These are phyloP conservation scores for Flammula alnicola DNA, from an alignment of 1,284 basidiomycete genomes.

Conservation along the genomic window DNA sequence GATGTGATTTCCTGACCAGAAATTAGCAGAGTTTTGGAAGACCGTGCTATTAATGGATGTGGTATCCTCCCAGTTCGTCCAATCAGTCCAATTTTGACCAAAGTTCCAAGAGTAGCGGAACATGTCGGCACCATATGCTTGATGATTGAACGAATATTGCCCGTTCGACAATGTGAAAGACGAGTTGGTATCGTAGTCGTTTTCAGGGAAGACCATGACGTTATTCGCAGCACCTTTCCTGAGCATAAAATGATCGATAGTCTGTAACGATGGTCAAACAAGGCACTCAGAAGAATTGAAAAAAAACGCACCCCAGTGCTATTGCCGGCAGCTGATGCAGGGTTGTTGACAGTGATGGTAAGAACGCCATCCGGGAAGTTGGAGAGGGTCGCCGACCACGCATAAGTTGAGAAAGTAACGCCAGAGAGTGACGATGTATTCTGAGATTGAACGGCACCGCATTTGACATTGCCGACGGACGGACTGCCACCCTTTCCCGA, in stretches of 20 bases:
- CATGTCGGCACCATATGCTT: constrained; percentile 84
- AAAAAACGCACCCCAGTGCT: constrained; percentile 54
- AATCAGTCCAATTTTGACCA: constrained; percentile 82
- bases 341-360: constrained; percentile 67
- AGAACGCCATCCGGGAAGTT: constrained; percentile 84
- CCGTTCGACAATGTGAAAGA: constrained; percentile 65
- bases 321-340: constrained; percentile 42
- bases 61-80: constrained; percentile 77
- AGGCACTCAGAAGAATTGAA: constrained; percentile 9
- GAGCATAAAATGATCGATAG: constrained; percentile 75
- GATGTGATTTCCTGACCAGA: constrained; percentile 86
- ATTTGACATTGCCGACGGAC: constrained; percentile 53
- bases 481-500: constrained; percentile 68
- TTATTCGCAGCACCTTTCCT: constrained; percentile 79
- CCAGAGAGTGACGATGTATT: constrained; percentile 54
- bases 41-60: constrained; percentile 63
- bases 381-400: constrained; percentile 73
- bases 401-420: constrained; percentile 63
- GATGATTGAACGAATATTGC: constrained; percentile 78
- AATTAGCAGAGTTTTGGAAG: constrained; percentile 60
- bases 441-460: constrained; percentile 49
- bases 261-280: constrained; percentile 41
- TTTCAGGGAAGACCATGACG: constrained; percentile 81
- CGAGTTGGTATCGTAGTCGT: constrained; percentile 70
- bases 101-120: constrained; percentile 88